Evolutionary conservation across 768 basidiomycete genomes (phyloP).

Genomic region (Hysterangium stoloniferum): DNA sequence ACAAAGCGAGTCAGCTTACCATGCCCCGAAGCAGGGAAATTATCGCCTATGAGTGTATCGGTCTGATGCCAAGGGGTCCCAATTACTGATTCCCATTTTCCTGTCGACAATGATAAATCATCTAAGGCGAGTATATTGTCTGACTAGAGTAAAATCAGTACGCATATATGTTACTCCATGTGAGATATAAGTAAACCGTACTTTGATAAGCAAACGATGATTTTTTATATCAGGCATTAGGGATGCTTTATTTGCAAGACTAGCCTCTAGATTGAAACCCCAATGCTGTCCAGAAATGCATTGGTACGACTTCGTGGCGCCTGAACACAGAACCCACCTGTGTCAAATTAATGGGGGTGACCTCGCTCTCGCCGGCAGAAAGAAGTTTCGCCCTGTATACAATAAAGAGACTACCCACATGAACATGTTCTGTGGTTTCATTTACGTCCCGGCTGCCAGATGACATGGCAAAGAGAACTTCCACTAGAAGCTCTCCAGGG

Average conservation of each 20-base stretch:
- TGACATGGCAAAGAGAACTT: slow-evolving; percentile 44
- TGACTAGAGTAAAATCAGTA: slow-evolving; percentile 29
- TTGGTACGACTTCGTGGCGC: slow-evolving; percentile 6
- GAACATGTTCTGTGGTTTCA: slow-evolving; percentile 25
- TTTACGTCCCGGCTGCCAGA: slow-evolving; percentile 23
- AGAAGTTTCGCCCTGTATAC: slow-evolving; percentile 64
- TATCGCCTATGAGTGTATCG: slow-evolving; percentile 45
- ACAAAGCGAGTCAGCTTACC: slow-evolving; percentile 32
- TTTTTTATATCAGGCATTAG: slow-evolving; percentile 44
- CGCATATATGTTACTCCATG: neutral
- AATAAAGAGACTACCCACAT: slow-evolving; percentile 58
- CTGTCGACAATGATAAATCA: slow-evolving; percentile 42
- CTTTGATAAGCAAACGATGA: slow-evolving; percentile 37
- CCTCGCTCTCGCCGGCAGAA: slow-evolving; percentile 31
- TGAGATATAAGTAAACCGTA: slow-evolving; percentile 15
- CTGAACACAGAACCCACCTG: slow-evolving; percentile 40
- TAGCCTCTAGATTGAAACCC: slow-evolving; percentile 77
- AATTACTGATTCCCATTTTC: slow-evolving; percentile 38
- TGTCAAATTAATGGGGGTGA: slow-evolving; percentile 70
- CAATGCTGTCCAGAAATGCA: slow-evolving; percentile 46
- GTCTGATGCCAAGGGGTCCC: slow-evolving; percentile 43
- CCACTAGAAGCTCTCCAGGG: slow-evolving; percentile 52
- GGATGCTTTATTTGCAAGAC: slow-evolving; percentile 33
- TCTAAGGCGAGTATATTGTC: slow-evolving; percentile 48
- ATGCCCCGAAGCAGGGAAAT: slow-evolving; percentile 52